Percentiles rank a stretch among this genome's conserved stretches.
Conservation (phyloP, 495 filamentous ascomycete species). For the Darksidea phi region DNA sequence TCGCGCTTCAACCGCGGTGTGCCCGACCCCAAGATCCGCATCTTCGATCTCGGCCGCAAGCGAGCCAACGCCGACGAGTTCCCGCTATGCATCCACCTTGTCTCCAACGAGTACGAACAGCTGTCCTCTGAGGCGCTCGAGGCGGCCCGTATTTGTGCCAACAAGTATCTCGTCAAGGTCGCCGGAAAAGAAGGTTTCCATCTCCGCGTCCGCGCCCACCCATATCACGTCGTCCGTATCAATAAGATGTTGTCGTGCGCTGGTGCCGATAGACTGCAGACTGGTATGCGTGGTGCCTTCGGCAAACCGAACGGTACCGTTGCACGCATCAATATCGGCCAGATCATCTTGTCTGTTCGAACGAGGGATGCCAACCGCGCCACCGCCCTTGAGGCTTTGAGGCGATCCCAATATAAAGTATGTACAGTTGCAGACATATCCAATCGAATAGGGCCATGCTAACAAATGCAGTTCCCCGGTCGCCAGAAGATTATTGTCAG, state of each 20-base stretch:
- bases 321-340: slow-evolving; percentile 98
- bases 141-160: slow-evolving; percentile 87
- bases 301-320: slow-evolving; percentile 98
- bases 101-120: slow-evolving; percentile 99
- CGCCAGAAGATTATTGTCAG: slow-evolving; percentile 99
- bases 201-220: slow-evolving; percentile 95
- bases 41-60: slow-evolving; percentile 99
- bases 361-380: slow-evolving; percentile 91
- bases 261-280: slow-evolving; percentile 99
- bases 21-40: slow-evolving; percentile 97
- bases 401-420: slow-evolving; percentile 95
- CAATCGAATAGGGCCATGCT: background rate
- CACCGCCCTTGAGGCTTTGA: slow-evolving; percentile 94
- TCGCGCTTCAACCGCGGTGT: slow-evolving; percentile 99
- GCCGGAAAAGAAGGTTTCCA: slow-evolving; percentile 99
- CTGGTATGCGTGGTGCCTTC: slow-evolving; percentile 99
- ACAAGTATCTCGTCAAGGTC: slow-evolving; percentile 82
- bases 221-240: slow-evolving; percentile 99
- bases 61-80: slow-evolving; percentile 97
- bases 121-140: slow-evolving; percentile 97
- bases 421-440: background rate
- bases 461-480: slow-evolving; percentile 73
- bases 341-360: slow-evolving; percentile 94
- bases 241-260: slow-evolving; percentile 99
- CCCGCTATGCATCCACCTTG: slow-evolving; percentile 88